Conservation (phyloP, 306 rosid species). For the Quercus parvula region DNA sequence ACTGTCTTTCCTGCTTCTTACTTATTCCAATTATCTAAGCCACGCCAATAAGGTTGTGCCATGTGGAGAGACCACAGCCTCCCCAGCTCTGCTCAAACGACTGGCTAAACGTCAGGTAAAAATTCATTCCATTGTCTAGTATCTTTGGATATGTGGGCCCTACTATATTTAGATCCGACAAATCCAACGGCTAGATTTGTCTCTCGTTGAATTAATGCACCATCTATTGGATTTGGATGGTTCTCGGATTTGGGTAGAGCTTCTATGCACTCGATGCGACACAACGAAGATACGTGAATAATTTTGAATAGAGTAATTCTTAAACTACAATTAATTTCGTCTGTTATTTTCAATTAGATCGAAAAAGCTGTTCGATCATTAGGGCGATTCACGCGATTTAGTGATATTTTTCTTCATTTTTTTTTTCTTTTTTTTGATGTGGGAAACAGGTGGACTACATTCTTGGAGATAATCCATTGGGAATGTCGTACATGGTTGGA, state of each 20-base stretch:
- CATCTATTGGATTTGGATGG: neutral
- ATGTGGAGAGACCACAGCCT: conserved; percentile 71
- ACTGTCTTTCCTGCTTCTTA: conserved; percentile 71
- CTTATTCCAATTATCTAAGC: conserved; percentile 89
- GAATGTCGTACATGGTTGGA: conserved; percentile 98
- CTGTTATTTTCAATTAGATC: neutral
- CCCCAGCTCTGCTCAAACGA: conserved; percentile 66
- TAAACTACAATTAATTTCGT: too few species aligned
- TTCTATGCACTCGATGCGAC: too few species aligned
- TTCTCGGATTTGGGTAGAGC: too few species aligned
- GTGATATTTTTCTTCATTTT: neutral
- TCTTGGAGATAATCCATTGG: conserved; percentile 84
- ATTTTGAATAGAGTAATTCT: too few species aligned
- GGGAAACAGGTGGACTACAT: conserved; percentile 83
- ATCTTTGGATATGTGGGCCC: neutral
- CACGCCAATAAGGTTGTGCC: conserved; percentile 83
- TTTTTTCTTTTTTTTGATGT: too few species aligned
- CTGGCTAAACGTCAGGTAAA: conserved; percentile 81
- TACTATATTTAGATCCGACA: conserved; percentile 17
- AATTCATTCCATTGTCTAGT: neutral
- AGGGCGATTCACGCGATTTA: neutral
- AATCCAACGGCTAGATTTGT: conserved; percentile 52
- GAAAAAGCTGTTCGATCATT: neutral
- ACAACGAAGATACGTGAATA: too few species aligned
- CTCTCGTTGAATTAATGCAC: neutral